Percentiles rank a stretch among this genome's conserved stretches.
These are phyloP conservation scores for Parathielavia hyrcaniae DNA, from an alignment of 495 filamentous ascomycete species.

Conservation along the genomic window DNA sequence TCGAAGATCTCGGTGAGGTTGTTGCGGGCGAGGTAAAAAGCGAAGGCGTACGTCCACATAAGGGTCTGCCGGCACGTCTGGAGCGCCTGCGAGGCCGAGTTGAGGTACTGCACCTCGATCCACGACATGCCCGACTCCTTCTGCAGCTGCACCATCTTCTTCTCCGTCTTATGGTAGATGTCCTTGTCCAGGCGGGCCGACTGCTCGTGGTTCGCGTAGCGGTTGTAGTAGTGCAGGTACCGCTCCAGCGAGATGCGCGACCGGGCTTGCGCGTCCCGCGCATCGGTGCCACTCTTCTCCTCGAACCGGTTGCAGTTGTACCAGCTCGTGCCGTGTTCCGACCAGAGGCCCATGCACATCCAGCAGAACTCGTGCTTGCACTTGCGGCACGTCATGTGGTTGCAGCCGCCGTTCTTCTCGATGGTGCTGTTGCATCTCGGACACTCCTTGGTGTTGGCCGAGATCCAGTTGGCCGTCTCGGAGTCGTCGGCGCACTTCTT, in stretches of 20 bases:
- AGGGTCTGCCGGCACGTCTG: conserved; percentile 95
- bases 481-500: conserved; percentile 99
- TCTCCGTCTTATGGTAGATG: conserved; percentile 90
- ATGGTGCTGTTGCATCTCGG: conserved; percentile 94
- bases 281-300: conserved; percentile 87
- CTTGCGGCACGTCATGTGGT: conserved; percentile 99
- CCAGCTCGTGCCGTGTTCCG: conserved; percentile 98
- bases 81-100: conserved; percentile 84
- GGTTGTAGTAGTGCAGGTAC: conserved; percentile 97
- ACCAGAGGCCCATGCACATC: conserved; percentile 99
- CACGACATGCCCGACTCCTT: conserved; percentile 90
- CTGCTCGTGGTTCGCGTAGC: conserved; percentile 97
- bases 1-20: conserved; percentile 97
- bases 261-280: conserved; percentile 81
- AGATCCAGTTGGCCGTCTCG: conserved; percentile 99
- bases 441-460: conserved; percentile 97
- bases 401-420: conserved; percentile 98
- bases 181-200: conserved; percentile 96
- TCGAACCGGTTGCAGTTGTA: conserved; percentile 98
- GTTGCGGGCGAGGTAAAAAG: conserved; percentile 90
- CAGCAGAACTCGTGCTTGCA: conserved; percentile 99
- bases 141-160: conserved; percentile 96
- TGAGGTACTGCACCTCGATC: conserved; percentile 97
- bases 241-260: conserved; percentile 85
- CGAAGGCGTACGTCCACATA: conserved; percentile 99